Conservation (phyloP, 2,329 filamentous ascomycete genomes). For the Cyclaneusma minus region DNA sequence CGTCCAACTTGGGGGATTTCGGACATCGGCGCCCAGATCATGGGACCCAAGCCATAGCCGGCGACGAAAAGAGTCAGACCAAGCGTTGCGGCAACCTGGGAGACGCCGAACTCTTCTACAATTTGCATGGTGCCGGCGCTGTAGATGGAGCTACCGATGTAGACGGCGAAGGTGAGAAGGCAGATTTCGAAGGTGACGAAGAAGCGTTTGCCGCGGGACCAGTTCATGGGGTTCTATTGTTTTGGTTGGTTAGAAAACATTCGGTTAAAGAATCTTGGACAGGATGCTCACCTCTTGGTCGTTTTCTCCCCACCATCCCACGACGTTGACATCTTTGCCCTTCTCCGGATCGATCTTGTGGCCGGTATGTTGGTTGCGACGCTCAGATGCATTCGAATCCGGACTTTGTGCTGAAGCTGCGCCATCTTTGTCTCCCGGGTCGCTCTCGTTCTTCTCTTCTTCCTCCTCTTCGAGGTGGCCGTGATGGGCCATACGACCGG, state of each 20-base stretch:
- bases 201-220: slow-evolving; percentile 25
- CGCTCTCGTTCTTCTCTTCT: slow-evolving; percentile 15
- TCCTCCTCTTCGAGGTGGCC: slow-evolving; percentile 19
- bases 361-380: slow-evolving; percentile 23
- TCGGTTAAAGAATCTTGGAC: too few species aligned
- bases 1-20: slow-evolving; percentile 34
- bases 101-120: slow-evolving; percentile 25
- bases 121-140: slow-evolving; percentile 23
- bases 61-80: slow-evolving; percentile 33
- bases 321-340: slow-evolving; percentile 29
- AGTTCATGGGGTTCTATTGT: slow-evolving; percentile 33
- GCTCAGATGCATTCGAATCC: slow-evolving; percentile 5
- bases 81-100: slow-evolving; percentile 27
- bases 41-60: slow-evolving; percentile 28
- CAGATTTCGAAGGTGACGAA: slow-evolving; percentile 30
- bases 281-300: slow-evolving; percentile 26
- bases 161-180: slow-evolving; percentile 32
- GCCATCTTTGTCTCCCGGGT: slow-evolving; percentile 11
- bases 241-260: too few species aligned
- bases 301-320: slow-evolving; percentile 32
- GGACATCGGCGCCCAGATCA: slow-evolving; percentile 26
- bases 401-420: slow-evolving; percentile 6
- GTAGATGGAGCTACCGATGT: slow-evolving; percentile 35
- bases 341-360: slow-evolving; percentile 33
- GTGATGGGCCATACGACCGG: slow-evolving; percentile 28